These are phyloP conservation scores for Acrasis kona DNA, from an alignment of 78 protist species.

Conservation along the genomic window DNA sequence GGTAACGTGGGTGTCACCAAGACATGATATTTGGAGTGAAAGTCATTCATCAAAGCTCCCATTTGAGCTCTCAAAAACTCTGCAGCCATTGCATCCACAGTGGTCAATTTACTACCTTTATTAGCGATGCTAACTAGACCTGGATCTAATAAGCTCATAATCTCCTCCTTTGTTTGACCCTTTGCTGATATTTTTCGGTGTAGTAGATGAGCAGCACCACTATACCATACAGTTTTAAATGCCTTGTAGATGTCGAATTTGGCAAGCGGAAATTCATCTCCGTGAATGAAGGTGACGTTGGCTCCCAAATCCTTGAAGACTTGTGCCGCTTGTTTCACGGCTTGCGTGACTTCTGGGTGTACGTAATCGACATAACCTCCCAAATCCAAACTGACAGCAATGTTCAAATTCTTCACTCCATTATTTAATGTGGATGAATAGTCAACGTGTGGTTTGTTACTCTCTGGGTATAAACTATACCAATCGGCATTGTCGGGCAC, in stretches of 20 bases:
- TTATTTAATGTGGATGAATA: background rate
- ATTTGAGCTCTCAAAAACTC: background rate
- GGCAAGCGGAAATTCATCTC: too few relatives aligned
- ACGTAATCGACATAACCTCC: background rate
- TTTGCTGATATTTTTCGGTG: too few relatives aligned
- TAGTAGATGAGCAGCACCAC: too few relatives aligned
- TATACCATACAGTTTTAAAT: too few relatives aligned
- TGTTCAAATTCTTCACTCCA: background rate
- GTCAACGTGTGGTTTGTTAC: background rate
- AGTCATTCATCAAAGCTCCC: background rate
- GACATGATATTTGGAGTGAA: background rate
- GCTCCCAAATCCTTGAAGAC: background rate
- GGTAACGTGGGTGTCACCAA: background rate
- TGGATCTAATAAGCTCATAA: too few relatives aligned
- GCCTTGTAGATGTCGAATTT: too few relatives aligned
- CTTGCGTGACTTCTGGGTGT: background rate
- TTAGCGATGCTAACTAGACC: background rate
- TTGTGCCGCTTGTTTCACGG: background rate
- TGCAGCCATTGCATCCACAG: background rate
- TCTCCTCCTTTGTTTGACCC: background rate
- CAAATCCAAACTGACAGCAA: background rate
- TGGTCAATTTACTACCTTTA: background rate
- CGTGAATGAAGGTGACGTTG: background rate
- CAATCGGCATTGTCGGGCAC: background rate
- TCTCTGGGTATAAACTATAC: background rate